Evolutionary conservation across 176 grass and related monocot genomes (phyloP), one percentile per base, ranked within the genome.

Genomic region (Areca catechu): DNA sequence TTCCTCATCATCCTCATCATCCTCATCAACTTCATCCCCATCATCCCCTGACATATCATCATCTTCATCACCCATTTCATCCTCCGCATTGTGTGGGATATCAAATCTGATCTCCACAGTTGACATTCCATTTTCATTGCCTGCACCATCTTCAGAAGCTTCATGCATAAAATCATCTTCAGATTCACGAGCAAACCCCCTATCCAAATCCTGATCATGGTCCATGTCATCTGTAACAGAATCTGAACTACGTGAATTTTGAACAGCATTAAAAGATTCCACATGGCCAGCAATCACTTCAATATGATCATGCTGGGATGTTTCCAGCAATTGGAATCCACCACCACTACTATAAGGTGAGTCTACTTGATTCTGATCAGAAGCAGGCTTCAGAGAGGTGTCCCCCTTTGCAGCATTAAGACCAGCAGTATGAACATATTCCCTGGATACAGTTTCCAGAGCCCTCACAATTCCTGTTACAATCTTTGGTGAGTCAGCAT

Each of bases 121-220:
- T n/a, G 93, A 85, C n/a, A 77, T 60, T 51, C 68, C 69, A 68
- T 83, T 76, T 53, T 88, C 88, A 61, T 80, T 79, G 30, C 78
- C 76, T 70, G 81, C 27, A 63, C 76, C 84, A 83, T 92, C 93
- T 67, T 88, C 88, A 63, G 84, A 77, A 61, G 80, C 86, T 75
- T 98, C 93, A 69, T 78, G 87, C 81, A 98, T 98, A 84, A 89
- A 92, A 77, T 98, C 84, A 73, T 98, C 88, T 75, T 85, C 84
- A 63, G 73, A 81, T 63, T 85, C 78, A 74, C 64, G 86, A 74
- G 77, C 18, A 57, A 84, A 85, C 20, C 71, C 61, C 34, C 77
- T 74, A 82, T 76, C 75, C 49, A 90, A 49, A 69, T 79, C 84
- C 74, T 79, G 79, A 50, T 89, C 93, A 73, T 85, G 87, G 51